Base-by-base conservation (phyloP, 2,329 filamentous ascomycete genomes). In the Hypocrella siamensis region DNA sequence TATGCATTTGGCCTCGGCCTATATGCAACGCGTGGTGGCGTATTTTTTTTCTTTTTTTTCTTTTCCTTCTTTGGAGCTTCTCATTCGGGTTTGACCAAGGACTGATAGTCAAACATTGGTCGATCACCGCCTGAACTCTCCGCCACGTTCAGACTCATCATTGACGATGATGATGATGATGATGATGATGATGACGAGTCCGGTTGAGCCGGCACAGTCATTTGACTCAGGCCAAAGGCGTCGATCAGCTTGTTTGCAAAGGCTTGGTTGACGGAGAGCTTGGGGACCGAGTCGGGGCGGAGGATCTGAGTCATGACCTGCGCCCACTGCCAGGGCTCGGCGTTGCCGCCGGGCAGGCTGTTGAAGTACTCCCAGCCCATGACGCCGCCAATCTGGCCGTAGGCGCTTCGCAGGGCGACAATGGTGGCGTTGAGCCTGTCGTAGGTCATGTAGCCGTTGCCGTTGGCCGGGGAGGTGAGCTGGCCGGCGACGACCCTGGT, bases 311-410 rank as follows among this genome's bases (percentile, higher is more conserved):
- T 37, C 35, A 37, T 37, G 15, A 37, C 28, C 16, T 37, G 70
- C 68, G 79, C 80, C 84, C 84, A 93, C 42, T 78, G 61, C 76
- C 77, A 85, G 1, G 80, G 79, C 34, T 59, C 56, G 12, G 56
- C 53, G n/a, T 48, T 45, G 30, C 67, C 69, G 4, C 72, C 69
- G 1, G 35, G 35, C 16, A 17, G 12, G 29, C 35, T 70, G 55
- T 90, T 88, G 57, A 84, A 92, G 46, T 86, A 93, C 55, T 93
- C 85, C 85, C 85, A 93, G 3, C 82, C 83, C 72, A 86, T 85
- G 2, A 93, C 73, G 1, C 85, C 85, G 2, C 84, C 85, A 46
- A 92, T 85, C 4, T 58, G 58, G 1, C 70, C 70, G 45, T 81
- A 83, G 37, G 52, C 49, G 4, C 37, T 40, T 12, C 53, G 46